Evolutionary conservation across 441 rosid species (phyloP).

Genomic region (Kokia cookei): DNA sequence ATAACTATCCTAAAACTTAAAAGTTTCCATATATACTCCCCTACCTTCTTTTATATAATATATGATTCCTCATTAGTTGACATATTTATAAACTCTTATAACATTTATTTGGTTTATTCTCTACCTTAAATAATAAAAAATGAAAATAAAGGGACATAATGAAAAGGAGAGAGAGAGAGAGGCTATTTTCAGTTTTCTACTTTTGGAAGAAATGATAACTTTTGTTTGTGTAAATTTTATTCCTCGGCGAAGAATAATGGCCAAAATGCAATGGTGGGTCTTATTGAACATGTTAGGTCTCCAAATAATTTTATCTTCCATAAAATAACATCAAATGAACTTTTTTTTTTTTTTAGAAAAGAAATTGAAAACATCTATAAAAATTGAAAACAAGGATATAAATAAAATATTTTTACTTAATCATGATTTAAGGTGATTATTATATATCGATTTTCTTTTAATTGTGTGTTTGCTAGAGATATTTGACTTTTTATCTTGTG

Average conservation of each 20-base stretch:
- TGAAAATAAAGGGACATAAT: no score
- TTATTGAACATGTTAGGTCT: background rate
- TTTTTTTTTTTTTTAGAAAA: no score
- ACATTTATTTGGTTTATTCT: no score
- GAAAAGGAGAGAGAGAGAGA: no score
- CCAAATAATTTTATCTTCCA: background rate
- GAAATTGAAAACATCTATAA: no score
- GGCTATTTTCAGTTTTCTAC: background rate
- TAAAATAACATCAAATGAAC: background rate
- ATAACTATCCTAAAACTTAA: no score
- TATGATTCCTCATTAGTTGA: no score
- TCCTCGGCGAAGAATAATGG: background rate
- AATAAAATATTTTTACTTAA: background rate
- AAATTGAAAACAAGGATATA: no score
- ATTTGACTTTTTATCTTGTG: background rate
- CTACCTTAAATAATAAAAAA: no score
- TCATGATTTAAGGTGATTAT: background rate
- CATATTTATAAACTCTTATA: no score
- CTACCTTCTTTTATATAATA: no score
- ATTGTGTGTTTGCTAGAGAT: background rate
- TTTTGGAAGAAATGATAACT: background rate
- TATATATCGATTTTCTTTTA: background rate
- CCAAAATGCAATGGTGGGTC: background rate
- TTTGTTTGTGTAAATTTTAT: background rate
- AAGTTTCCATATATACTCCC: no score